Base-by-base conservation (phyloP, 306 rosid species). In the Corylus americana region DNA sequence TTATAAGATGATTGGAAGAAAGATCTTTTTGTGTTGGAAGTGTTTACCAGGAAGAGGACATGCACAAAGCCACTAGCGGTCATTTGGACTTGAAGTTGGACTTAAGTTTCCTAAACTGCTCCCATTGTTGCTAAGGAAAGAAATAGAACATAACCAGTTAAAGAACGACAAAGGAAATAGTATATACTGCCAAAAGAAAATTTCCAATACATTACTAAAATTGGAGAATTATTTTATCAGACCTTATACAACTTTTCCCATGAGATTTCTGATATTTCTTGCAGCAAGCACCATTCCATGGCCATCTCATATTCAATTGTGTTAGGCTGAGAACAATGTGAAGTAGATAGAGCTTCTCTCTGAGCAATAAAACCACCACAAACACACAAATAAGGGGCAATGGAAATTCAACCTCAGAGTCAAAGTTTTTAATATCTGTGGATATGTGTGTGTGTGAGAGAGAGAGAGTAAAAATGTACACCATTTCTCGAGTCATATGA, bases 401-500 rank as follows among this genome's bases (percentile, higher is more conserved):
- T 14, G 8, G 51, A 12, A 27, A 16, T 17, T 44, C 14, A 62
- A 25, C 18, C 11, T 62, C 18, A 50, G 25, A 62, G 68, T 39
- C 44, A 39, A 39, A 39, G n/a, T 37, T 66, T 66, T 37, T 39
- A 39, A 17, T 39, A n/a, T 66, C 45, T 7, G 7, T 16, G 27
- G 2, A 20, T 8, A 12, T 2, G 51, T n/a, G 47, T 3, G 47
- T 3, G 55, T 35, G n/a, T 10, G 50, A 12, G 9, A 4, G 64
- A 27, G 55, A 61, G 49, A 61, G 57, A 44, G 61, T 27, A 31
- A 55, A 53, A 11, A 47, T 55, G 3, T 58, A 39, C 83, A 91
- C 99, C 94, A 86, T 88, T 75, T 85, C 97, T 71, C 92, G 92
- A 49, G 80, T 88, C 87, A 77, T 79, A 54, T 78, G 91, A 79